phyloP scores from a whole-genome alignment of 2,329 filamentous ascomycete genomes.

The Exophiala sp. region DNA sequence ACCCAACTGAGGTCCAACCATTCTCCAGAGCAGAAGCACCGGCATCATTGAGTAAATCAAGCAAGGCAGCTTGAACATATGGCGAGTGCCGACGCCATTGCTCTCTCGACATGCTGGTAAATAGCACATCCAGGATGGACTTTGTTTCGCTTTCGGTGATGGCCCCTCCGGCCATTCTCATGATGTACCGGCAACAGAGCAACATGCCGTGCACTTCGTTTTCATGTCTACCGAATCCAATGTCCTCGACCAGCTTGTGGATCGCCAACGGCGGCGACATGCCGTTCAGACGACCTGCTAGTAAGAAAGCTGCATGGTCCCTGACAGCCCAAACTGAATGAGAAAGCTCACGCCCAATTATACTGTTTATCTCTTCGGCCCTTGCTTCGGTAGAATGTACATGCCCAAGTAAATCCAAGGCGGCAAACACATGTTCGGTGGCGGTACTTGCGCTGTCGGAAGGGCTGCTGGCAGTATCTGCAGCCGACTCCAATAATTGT shows the following conservation, averaged over 20 bases:
- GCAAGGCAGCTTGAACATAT: conserved; percentile 16
- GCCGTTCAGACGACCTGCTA: conserved; percentile 11
- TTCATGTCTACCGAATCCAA: conserved; percentile 22
- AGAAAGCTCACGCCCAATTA: conserved; percentile 37
- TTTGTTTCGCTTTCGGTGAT: conserved; percentile 8
- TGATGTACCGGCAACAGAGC: conserved; percentile 28
- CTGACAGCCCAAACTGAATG: conserved; percentile 43
- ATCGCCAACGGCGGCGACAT: background rate
- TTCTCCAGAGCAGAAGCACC: conserved; percentile 10
- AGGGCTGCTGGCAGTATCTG: background rate
- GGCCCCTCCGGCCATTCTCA: conserved; percentile 1
- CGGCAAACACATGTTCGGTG: conserved; percentile 37
- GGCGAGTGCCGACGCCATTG: conserved; percentile 8
- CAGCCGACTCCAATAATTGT: conserved; percentile 10
- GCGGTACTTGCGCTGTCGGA: background rate
- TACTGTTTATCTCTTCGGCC: conserved; percentile 32
- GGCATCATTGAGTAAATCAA: conserved; percentile 24
- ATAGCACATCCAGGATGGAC: conserved; percentile 3
- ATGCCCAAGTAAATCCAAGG: conserved; percentile 40
- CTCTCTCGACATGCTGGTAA: background rate
- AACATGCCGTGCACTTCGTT: conserved; percentile 40
- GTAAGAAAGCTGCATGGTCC: conserved; percentile 40
- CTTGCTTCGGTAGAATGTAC: conserved; percentile 30
- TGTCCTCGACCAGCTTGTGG: background rate
- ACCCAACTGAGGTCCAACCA: background rate